Base-by-base conservation (phyloP, 805 yeast genomes). In the Zygoascus tannicola region DNA sequence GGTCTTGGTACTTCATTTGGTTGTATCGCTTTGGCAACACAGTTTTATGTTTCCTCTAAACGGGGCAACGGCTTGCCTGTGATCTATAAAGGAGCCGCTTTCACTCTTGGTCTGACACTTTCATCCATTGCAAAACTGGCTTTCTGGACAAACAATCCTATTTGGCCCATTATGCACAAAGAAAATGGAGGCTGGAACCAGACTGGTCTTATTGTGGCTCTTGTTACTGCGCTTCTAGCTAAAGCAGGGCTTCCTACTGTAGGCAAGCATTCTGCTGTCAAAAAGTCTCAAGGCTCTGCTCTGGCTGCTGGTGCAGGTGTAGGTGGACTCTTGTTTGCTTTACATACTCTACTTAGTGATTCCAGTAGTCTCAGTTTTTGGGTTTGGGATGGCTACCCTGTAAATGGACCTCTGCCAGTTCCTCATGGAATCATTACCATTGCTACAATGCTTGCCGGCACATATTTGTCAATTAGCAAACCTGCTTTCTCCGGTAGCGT, bases 351-450 rank as follows among this genome's bases (percentile, higher is more conserved):
- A 68, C 61, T 87, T 38, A 74, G 85, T 2, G 98, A 92, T 59
- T 74, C 96, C 0, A 80, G 94, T 2, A 83, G 92, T 7, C 70
- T 90, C 35, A 82, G 85, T n/a, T 70, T 80, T 38, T 92, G 97
- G 97, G 77, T 79, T n/a, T 92, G 97, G 97, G 83, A 80, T 49
- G 98, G 98, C 1, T 90, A 73, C 60, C 95, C 94, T 35, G 69
- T 85, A n/a, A 66, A 67, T 3, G 94, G 94, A 0, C 96, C 97
- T 8, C 72, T 83, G 3, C 94, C 97, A 10, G 77, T 87, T 37
- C 86, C 94, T 23, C 86, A 85, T 52, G 90, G 94, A 39, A 45
- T 63, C 8, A 49, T 82, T 22, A 75, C 85, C 21, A 72, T 88
- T 48, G 57, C 66, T 8, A 74, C 77, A 4, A 70, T 83, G 69